phyloP scores from a whole-genome alignment of 257 asterid species.

The Thymus mandschuricus region DNA sequence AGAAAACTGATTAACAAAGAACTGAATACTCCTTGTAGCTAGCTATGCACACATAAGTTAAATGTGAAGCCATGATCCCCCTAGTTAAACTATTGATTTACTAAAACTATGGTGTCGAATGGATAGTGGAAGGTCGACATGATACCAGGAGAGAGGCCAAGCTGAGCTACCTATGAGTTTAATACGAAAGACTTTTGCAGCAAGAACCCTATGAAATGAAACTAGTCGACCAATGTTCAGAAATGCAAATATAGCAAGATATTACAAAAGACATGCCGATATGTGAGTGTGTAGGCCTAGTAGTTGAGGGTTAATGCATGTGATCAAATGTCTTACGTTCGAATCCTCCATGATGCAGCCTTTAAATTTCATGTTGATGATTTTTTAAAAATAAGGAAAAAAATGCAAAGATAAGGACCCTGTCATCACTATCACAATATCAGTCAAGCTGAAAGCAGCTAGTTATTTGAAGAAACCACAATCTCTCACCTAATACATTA shows the following conservation, averaged over 20 bases:
- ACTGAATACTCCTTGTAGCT: neutral
- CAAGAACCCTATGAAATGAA: conserved; percentile 9
- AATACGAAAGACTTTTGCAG: neutral
- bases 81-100: conserved; percentile 3
- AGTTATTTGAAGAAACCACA: conserved; percentile 16
- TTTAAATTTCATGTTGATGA: too few species aligned
- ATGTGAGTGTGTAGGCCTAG: too few species aligned
- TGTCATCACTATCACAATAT: conserved; percentile 15
- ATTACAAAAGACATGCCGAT: neutral
- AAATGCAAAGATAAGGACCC: neutral
- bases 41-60: neutral
- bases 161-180: conserved; percentile 8
- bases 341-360: too few species aligned
- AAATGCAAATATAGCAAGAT: conserved; percentile 12
- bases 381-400: too few species aligned
- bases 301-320: too few species aligned
- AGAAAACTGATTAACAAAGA: too few species aligned
- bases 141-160: neutral
- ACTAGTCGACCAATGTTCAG: conserved; percentile 4
- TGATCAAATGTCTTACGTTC: too few species aligned
- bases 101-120: conserved; percentile 8
- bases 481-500: neutral
- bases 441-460: neutral
- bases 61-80: neutral
- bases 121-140: neutral